A percentile compares a stretch with the other conserved stretches of the same genome.
Conservation (phyloP, 2,329 filamentous ascomycete species). For the Trichoderma atrobrunneum region DNA sequence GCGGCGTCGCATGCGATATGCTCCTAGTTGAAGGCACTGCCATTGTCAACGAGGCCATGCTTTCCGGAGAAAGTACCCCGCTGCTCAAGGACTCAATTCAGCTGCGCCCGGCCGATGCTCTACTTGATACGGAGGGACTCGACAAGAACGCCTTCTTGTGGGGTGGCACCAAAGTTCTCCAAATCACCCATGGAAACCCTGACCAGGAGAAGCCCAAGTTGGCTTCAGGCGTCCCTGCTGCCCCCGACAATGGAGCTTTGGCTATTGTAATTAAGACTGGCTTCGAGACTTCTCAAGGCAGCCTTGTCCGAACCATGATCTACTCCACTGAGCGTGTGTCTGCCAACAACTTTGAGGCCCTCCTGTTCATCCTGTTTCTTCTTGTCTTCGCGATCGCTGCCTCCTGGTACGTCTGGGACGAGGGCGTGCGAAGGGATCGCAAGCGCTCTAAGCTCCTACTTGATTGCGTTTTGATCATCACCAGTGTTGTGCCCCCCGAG, state of each 20-base stretch:
- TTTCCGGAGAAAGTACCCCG: conserved; percentile 96
- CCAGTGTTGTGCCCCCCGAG: conserved; percentile 96
- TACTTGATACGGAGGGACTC: conserved; percentile 81
- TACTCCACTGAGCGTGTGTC: conserved; percentile 98
- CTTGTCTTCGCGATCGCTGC: conserved; percentile 94
- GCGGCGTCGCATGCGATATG: conserved; percentile 96
- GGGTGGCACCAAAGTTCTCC: conserved; percentile 95
- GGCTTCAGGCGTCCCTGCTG: conserved; percentile 72
- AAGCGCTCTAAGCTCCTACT: conserved; percentile 96
- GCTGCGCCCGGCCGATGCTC: conserved; percentile 76
- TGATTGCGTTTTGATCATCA: conserved; percentile 96
- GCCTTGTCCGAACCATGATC: conserved; percentile 97
- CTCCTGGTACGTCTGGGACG: conserved; percentile 98
- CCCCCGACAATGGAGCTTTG: conserved; percentile 90
- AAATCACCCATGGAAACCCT: conserved; percentile 82
- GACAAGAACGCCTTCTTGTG: conserved; percentile 98
- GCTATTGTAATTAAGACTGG: conserved; percentile 95
- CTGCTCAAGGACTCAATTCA: conserved; percentile 95
- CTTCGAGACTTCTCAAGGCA: conserved; percentile 97
- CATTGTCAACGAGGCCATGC: conserved; percentile 99
- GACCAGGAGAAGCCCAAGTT: conserved; percentile 71
- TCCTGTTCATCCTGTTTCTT: conserved; percentile 97
- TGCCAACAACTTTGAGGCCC: conserved; percentile 93
- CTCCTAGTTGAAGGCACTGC: conserved; percentile 89
- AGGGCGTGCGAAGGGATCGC: conserved; percentile 89